Percentiles rank a stretch among this genome's conserved stretches.
phyloP scores from a whole-genome alignment of 495 filamentous ascomycete genomes.

The Daldinia decipiens region DNA sequence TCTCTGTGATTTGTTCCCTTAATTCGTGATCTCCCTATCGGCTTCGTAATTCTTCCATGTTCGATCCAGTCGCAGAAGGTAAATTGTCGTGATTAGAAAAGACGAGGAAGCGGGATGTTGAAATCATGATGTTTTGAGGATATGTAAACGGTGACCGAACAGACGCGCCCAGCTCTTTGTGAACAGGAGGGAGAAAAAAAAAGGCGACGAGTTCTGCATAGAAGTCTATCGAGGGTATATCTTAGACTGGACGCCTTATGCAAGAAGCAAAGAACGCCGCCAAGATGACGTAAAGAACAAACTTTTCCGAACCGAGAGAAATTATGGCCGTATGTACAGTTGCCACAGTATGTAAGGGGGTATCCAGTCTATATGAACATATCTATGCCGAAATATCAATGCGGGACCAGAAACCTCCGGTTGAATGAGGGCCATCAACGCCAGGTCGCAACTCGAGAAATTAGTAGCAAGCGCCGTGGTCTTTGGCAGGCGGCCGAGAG shows the following conservation, averaged over 20 bases:
- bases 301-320: slow-evolving; percentile 46
- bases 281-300: slow-evolving; percentile 47
- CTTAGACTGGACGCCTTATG: slow-evolving; percentile 44
- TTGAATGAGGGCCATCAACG: slow-evolving; percentile 14
- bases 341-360: slow-evolving; percentile 35
- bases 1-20: slow-evolving; percentile 10
- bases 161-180: neutral
- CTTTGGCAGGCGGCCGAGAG: neutral
- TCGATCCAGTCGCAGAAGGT: slow-evolving; percentile 20
- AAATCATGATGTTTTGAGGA: neutral
- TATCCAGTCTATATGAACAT: slow-evolving; percentile 51
- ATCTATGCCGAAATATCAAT: slow-evolving; percentile 47
- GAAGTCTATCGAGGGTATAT: slow-evolving; percentile 46
- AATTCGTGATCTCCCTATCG: slow-evolving; percentile 1
- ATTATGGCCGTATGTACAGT: slow-evolving; percentile 41
- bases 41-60: slow-evolving; percentile 1
- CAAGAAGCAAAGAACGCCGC: slow-evolving; percentile 42
- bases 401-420: slow-evolving; percentile 10
- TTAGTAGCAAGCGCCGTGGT: slow-evolving; percentile 12
- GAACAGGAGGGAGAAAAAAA: neutral
- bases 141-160: slow-evolving; percentile 4
- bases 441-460: slow-evolving; percentile 17
- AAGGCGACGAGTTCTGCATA: slow-evolving; percentile 33
- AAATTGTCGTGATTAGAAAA: slow-evolving; percentile 9
- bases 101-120: neutral